Evolutionary conservation across 495 filamentous ascomycete species (phyloP), one percentile per base, ranked within the genome.

Genomic region (Neurospora sp.): DNA sequence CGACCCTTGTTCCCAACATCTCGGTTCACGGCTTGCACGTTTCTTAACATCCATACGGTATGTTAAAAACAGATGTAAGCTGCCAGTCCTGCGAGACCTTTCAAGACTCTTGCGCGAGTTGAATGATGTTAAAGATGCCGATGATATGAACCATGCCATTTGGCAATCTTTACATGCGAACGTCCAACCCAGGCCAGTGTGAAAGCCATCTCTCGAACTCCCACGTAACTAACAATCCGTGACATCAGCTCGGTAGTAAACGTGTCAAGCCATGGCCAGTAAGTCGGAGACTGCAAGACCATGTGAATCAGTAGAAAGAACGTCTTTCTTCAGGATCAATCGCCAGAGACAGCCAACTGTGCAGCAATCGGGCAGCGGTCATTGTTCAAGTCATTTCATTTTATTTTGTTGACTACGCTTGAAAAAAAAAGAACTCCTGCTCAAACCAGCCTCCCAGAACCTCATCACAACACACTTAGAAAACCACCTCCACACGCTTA

Each of bases 401-500:
- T 27, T 54, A 54, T 54, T 60, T 60, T 60, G 49, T 18, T 60
- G 20, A 60, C 49, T 60, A 60, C 49, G 49, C 49, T 27, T 27
- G 20, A 60, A 60, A 60, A 54, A 54, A 27, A 27, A 27, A 60
- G 23, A 62, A 31, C 49, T 7, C 54, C 46, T 2, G 4, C 20
- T 20, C n/a, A 54, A 27, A 54, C 20, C 46, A 23, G 20, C 46
- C 46, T 54, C 46, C 46, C 46, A 12, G 20, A 27, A 54, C 40
- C 40, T 39, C 38, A 4, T 7, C 5, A 5, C 14, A 41, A 16
- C 40, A 41, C 40, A 23, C 20, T 23, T 54, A 1, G 0, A 31
- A 62, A 31, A 8, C 54, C 27, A 62, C 54, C 3, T 41, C 42
- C 38, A 7, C 38, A 54, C 71, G 20, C 70, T 76, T 76, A 81